A percentile compares a stretch with the other conserved stretches of the same genome.
phyloP scores from a whole-genome alignment of 345 rosid genomes.

The Jatropha curcas region DNA sequence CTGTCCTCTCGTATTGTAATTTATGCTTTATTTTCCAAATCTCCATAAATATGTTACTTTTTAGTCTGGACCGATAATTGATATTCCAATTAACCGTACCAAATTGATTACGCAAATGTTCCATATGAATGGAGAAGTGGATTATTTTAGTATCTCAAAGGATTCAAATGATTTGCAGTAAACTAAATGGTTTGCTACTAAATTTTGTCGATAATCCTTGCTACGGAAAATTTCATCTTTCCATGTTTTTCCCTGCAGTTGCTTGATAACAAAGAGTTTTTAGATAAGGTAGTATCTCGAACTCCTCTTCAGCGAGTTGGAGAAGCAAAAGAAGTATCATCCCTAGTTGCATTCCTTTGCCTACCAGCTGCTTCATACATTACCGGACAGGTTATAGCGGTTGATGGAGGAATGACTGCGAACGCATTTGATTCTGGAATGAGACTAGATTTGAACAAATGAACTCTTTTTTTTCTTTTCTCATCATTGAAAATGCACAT shows the following conservation, averaged over 20 bases:
- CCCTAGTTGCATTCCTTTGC: conserved; percentile 66
- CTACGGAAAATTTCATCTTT: not conserved
- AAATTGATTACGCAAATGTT: no score
- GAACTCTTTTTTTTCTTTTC: not conserved
- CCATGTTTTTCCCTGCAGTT: conserved; percentile 35
- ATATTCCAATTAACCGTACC: no score
- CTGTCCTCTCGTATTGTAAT: not conserved
- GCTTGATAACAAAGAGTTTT: conserved; percentile 48
- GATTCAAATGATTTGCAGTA: not conserved
- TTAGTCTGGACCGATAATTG: no score
- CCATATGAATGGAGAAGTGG: not conserved
- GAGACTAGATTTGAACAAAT: conserved; percentile 6
- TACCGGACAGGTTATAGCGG: conserved; percentile 64
- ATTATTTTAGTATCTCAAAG: not conserved
- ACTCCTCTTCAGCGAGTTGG: conserved; percentile 79
- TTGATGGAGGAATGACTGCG: conserved; percentile 65
- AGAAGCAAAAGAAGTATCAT: conserved; percentile 79
- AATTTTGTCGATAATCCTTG: not conserved
- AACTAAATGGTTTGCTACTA: not conserved
- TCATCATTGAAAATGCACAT: not conserved
- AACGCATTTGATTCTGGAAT: conserved; percentile 42
- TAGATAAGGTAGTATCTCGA: conserved; percentile 47
- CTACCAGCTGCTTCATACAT: conserved; percentile 77
- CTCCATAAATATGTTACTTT: not conserved
- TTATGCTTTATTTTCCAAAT: no score